Evolutionary conservation across 345 rosid species (phyloP), one percentile per base, ranked within the genome.

Genomic region (Eucalyptus paniculata): DNA sequence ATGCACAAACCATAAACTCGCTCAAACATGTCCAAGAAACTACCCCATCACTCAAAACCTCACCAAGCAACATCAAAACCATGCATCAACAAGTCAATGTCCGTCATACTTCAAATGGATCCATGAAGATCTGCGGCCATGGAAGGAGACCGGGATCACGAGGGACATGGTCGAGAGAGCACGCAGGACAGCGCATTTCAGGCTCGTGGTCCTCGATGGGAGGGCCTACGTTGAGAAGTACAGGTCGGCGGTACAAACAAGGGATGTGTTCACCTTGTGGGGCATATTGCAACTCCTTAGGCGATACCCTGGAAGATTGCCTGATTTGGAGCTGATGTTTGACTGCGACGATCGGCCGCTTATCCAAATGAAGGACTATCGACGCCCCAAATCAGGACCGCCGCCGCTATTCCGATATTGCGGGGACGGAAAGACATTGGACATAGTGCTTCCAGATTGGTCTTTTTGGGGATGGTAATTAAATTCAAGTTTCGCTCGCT

Each of bases 381-480:
- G 49, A 58, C 92, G 92, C 50, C 94, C 91, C 42, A 90, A 89
- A 12, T 69, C 89, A 1, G 90, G 89, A 30, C 96, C 95, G 14
- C 98, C 97, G 8, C 96, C 97, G 44, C 47, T 97, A 87, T 95
- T 97, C 87, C 92, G 93, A 82, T 96, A 96, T 50, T 97, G 98
- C 50, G 93, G 94, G 12, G 92, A 95, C 34, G 90, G 91, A 54
- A 88, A 88, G 60, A 93, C 92, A 23, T 50, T 95, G 91, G 98
- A 96, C 88, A 91, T 96, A 16, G 96, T 94, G 24, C 93, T 96
- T 89, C 98, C 98, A 45, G 99, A 97, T 89, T 95, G 97, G 96
- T 94, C 97, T 12, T 96, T 95, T 89, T 97, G 98, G 99, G 98
- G 98, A 88, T 96, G 99, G 99, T 96, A 93, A 89, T 30, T 34